Base-by-base conservation (phyloP, 2,329 filamentous ascomycete genomes). In the Phialocephala subalpina region DNA sequence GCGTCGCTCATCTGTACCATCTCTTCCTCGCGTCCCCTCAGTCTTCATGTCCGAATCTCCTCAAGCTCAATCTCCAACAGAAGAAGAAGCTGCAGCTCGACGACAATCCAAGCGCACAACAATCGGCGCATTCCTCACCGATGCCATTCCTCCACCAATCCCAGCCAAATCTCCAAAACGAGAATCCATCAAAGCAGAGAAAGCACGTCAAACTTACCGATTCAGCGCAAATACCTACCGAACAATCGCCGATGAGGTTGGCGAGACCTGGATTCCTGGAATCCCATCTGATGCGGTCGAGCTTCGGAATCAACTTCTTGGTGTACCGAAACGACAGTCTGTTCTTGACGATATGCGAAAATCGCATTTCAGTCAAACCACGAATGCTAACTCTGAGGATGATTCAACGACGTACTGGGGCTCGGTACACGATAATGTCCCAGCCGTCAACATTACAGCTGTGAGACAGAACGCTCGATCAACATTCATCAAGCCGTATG, bases 381-480 rank as follows among this genome's bases (percentile, higher is more conserved):
- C 65, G 38, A 62, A 71, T 20, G 66, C 42, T 36, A 77, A 73
- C 29, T 76, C 75, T 14, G 78, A 79, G 25, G 82, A 80, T 38
- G 82, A 84, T 56, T 75, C 73, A 1, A 80, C 77, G 5, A 82
- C 81, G 18, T 79, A 81, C 65, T 85, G 83, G 82, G 83, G 80
- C 55, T 84, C 83, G 2, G 76, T 84, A n/a, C 79, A 84, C 67
- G 85, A 84, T 12, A 81, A 84, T 9, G 78, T 81, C 36, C 75
- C 78, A 52, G 78, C 82, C 18, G 74, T 85, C 60, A 78, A 82
- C 64, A 73, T 86, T 22, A 79, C 80, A 40, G 76, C 80, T 57
- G 76, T 78, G 29, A 79, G 79, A 59, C 77, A 79, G 14, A 78
- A 80, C 62, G 81, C 80, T 9, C 79, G 78, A 20, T 76, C 80